phyloP scores from a whole-genome alignment of 257 asterid genomes.

The Oldenlandia corymbosa region DNA sequence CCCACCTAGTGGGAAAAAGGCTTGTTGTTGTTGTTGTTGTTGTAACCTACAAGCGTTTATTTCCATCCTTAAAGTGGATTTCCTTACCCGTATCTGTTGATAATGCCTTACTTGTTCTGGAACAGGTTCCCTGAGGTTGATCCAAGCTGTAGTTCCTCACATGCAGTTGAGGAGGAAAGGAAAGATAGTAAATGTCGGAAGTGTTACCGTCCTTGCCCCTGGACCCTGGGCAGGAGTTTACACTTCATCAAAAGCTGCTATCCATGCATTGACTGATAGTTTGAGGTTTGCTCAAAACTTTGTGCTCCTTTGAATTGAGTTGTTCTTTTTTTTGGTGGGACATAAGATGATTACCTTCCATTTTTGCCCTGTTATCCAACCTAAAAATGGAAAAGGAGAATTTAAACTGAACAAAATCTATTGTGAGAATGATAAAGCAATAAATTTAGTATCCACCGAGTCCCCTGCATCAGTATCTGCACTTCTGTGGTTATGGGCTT shows the following conservation, averaged over 20 bases:
- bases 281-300: conserved; percentile 46
- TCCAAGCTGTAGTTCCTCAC: conserved; percentile 88
- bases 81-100: conserved; percentile 1
- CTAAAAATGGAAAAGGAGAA: not conserved
- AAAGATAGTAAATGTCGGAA: conserved; percentile 80
- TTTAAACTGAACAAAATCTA: too few relatives aligned
- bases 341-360: not conserved
- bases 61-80: conserved; percentile 7
- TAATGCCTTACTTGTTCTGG: conserved; percentile 1
- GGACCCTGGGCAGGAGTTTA: conserved; percentile 82
- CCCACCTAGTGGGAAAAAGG: too few relatives aligned
- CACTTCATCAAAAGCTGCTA: conserved; percentile 85
- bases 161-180: conserved; percentile 91
- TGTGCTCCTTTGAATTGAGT: not conserved
- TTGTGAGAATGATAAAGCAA: too few relatives aligned
- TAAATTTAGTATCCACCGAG: not conserved
- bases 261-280: conserved; percentile 69
- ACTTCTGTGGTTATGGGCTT: not conserved
- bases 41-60: too few relatives aligned
- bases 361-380: not conserved
- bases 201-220: conserved; percentile 70
- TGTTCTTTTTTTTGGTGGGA: not conserved
- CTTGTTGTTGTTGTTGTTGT: too few relatives aligned
- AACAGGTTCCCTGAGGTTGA: conserved; percentile 71
- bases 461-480: not conserved